Percentiles rank a stretch among this genome's conserved stretches.
phyloP scores from a whole-genome alignment of 345 rosid genomes.

The Hevea brasiliensis region DNA sequence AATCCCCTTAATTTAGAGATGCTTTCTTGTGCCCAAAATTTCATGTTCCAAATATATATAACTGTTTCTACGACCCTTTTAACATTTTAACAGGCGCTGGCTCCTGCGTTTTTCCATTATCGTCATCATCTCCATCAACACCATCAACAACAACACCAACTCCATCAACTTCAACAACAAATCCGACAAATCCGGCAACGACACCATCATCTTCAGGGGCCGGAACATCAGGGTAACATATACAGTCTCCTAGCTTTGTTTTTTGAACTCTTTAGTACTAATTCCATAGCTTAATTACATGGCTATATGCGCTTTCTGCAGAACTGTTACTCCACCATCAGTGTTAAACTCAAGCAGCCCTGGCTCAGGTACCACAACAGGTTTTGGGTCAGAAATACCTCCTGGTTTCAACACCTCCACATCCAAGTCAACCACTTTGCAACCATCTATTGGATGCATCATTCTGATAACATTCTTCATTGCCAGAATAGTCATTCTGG shows the following conservation, averaged over 20 bases:
- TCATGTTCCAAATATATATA: not conserved
- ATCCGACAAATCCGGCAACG: conserved; percentile 39
- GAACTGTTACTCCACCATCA: conserved; percentile 43
- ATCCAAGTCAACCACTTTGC: conserved; percentile 35
- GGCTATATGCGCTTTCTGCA: conserved; percentile 8
- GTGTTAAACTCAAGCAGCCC: conserved; percentile 53
- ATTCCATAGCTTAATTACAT: not conserved
- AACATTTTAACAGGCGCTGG: conserved; percentile 60
- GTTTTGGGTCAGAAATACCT: conserved; percentile 42
- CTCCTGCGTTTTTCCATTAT: conserved; percentile 67
- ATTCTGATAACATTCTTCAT: conserved; percentile 32
- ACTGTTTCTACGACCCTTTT: not conserved
- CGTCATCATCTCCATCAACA: conserved; percentile 46
- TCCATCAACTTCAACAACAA: conserved; percentile 19
- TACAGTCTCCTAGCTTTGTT: not conserved
- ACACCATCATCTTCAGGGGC: conserved; percentile 43
- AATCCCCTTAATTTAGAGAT: not conserved
- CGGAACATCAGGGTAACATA: conserved; percentile 46
- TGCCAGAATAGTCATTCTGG: conserved; percentile 23
- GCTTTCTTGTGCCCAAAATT: not conserved
- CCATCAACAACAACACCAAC: conserved; percentile 42
- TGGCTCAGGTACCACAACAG: conserved; percentile 22
- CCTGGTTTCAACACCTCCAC: conserved; percentile 34
- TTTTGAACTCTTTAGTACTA: not conserved
- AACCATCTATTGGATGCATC: conserved; percentile 24